phyloP scores from a whole-genome alignment of 495 filamentous ascomycete species.

The Podospora appendiculata region DNA sequence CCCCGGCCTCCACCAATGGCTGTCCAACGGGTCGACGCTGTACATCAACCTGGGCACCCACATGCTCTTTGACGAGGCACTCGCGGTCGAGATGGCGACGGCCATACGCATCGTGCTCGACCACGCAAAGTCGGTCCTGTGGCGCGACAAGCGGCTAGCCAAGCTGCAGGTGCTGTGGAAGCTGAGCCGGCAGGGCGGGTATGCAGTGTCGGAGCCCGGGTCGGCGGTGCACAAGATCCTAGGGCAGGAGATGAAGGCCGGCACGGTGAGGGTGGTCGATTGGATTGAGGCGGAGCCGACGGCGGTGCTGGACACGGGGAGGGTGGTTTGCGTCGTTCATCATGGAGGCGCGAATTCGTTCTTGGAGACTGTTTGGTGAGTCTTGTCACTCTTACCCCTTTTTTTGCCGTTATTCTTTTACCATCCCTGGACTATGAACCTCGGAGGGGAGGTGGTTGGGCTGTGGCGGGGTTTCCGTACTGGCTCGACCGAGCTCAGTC shows the following conservation, averaged over 20 bases:
- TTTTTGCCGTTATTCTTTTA: too few relatives aligned
- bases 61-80: slow-evolving; percentile 4
- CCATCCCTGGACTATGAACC: too few relatives aligned
- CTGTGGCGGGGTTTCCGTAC: too few relatives aligned
- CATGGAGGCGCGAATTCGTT: slow-evolving; percentile 40
- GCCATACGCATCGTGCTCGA: slow-evolving; percentile 26
- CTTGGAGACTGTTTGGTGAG: slow-evolving; percentile 31
- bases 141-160: slow-evolving; percentile 3
- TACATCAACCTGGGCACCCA: slow-evolving; percentile 35
- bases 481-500: too few relatives aligned
- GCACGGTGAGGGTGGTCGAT: slow-evolving; percentile 19
- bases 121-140: not conserved
- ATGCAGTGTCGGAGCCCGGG: slow-evolving; percentile 1
- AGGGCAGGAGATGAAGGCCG: slow-evolving; percentile 12
- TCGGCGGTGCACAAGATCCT: slow-evolving; percentile 7
- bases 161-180: slow-evolving; percentile 40
- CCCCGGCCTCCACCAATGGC: slow-evolving; percentile 28
- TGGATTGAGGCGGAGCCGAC: slow-evolving; percentile 34
- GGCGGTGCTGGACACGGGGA: slow-evolving; percentile 26
- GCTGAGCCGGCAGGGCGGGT: slow-evolving; percentile 14
- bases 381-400: not conserved
- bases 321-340: slow-evolving; percentile 33
- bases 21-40: slow-evolving; percentile 25
- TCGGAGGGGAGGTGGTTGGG: too few relatives aligned
- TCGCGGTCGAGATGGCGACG: slow-evolving; percentile 25